Base-by-base conservation (phyloP, 1,139 yeast genomes). In the Yamadazyma atlantica region DNA sequence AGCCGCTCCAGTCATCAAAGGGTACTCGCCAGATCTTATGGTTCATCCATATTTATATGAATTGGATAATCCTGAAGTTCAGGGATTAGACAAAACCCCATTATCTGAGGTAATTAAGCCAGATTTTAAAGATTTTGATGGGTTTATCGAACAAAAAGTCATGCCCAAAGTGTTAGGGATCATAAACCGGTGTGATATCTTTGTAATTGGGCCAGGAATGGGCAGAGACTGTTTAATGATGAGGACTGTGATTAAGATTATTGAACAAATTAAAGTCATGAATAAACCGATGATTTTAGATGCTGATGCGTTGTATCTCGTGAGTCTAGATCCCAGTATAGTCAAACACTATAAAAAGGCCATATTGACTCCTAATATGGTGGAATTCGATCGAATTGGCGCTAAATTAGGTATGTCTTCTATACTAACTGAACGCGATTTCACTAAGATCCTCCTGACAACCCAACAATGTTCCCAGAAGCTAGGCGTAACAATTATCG, bases 11-110 rank as follows among this genome's bases (percentile, higher is more conserved):
- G 82, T 87, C 9, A 89, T 92, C 54, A 92, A 92, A 61, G 64
- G 83, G 32, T 92, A 92, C 60, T 80, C 95, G 7, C 97, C 98
- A 0, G 92, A 92, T 56, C 65, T 92, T 37, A 92, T 92, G 97
- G 95, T 92, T 2, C 97, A 92, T 62, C 98, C 98, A 0, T 88
- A 87, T 56, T 61, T 92, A 50, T 62, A 60, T 40, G 75, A 69
- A 35, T 43, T 57, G 18, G 43, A 49, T 17, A 55, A 51, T 37
- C 58, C 61, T 2, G 49, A 45, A 13, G 42, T 51, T 23, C 44
- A 43, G 14, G 17, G 17, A 10, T 37, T 53, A 25, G 34, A 34
- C 4, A 49, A 48, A 2, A 58, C 56, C 11, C 44, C 53, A 3
- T 39, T 53, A 19, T 50, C 51, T 17, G 60, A 64, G n/a, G 45